Conservation (phyloP, 2,329 filamentous ascomycete genomes). For the Sporothrix inflata region DNA sequence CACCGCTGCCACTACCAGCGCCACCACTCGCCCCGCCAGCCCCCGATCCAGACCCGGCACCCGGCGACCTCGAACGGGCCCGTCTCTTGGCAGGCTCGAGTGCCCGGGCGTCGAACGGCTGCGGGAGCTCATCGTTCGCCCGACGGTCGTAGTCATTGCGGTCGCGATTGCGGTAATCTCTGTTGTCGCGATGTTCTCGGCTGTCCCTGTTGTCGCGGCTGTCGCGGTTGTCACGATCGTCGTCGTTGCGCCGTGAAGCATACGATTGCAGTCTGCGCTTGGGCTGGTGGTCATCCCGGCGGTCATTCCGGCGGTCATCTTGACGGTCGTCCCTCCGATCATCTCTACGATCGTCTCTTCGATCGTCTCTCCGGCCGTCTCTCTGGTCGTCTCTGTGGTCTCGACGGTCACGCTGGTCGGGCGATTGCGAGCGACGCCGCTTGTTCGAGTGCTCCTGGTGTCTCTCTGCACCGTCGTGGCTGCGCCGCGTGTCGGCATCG, state of each 20-base stretch:
- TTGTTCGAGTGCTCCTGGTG: neutral
- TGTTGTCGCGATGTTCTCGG: slow-evolving; percentile 12
- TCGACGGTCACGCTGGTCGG: slow-evolving; percentile 15
- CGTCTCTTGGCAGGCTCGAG: slow-evolving; percentile 63
- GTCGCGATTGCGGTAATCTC: slow-evolving; percentile 4
- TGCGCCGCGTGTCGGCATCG: neutral
- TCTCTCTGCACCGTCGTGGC: neutral
- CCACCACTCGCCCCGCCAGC: slow-evolving; percentile 31
- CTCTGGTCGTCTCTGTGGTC: slow-evolving; percentile 11
- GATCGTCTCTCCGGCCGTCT: neutral
- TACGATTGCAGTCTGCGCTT: slow-evolving; percentile 18
- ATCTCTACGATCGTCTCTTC: slow-evolving; percentile 9
- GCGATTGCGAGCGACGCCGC: slow-evolving; percentile 26
- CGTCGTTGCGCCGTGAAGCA: slow-evolving; percentile 5
- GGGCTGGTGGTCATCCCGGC: slow-evolving; percentile 16
- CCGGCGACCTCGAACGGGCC: slow-evolving; percentile 55
- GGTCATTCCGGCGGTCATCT: neutral
- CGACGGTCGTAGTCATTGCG: slow-evolving; percentile 34
- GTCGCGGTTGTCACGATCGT: slow-evolving; percentile 2
- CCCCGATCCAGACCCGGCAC: slow-evolving; percentile 6
- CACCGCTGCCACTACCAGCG: slow-evolving; percentile 31
- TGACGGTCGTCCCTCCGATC: neutral
- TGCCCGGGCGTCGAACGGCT: slow-evolving; percentile 63
- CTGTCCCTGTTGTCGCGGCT: neutral
- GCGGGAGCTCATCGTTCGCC: slow-evolving; percentile 53